Evolutionary conservation across 352 stramenopile species (phyloP).

Genomic region (Phytophthora macrochlamydospora): DNA sequence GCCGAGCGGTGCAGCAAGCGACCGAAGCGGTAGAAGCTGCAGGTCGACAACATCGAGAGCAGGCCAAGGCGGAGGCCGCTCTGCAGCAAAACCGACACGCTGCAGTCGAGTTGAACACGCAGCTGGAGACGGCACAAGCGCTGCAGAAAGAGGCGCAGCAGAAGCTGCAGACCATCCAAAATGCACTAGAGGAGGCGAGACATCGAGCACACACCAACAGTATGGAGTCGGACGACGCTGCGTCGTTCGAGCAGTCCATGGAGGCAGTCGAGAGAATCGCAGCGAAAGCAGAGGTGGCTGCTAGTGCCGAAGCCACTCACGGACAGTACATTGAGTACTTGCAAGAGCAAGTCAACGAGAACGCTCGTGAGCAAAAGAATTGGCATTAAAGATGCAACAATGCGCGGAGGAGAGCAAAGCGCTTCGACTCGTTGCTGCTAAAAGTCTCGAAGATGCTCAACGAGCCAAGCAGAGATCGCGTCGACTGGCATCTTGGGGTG

Average conservation of each 20-base stretch:
- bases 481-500: constrained; percentile 64
- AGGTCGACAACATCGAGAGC: constrained; percentile 33
- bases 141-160: constrained; percentile 36
- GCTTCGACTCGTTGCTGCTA: constrained; percentile 49
- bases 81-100: constrained; percentile 42
- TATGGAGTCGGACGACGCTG: constrained; percentile 16
- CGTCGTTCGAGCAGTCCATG: constrained; percentile 15
- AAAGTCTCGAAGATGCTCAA: constrained; percentile 63
- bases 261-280: constrained; percentile 47
- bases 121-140: constrained; percentile 29
- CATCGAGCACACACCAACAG: constrained; percentile 44
- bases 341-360: constrained; percentile 20
- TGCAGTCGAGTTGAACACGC: constrained; percentile 31
- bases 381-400: constrained; percentile 30
- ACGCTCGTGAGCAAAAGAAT: constrained; percentile 32
- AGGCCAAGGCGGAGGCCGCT: constrained; percentile 27
- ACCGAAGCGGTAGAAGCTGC: constrained; percentile 53
- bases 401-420: constrained; percentile 42
- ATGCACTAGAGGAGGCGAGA: constrained; percentile 35
- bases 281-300: constrained; percentile 67
- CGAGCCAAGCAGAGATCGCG: constrained; percentile 54
- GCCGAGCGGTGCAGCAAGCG: constrained; percentile 48
- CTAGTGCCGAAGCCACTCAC: constrained; percentile 52
- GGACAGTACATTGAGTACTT: constrained; percentile 34
- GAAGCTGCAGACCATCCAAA: constrained; percentile 28